Evolutionary conservation across 2,329 filamentous ascomycete species (phyloP).

Genomic region (Alternaria rosae): DNA sequence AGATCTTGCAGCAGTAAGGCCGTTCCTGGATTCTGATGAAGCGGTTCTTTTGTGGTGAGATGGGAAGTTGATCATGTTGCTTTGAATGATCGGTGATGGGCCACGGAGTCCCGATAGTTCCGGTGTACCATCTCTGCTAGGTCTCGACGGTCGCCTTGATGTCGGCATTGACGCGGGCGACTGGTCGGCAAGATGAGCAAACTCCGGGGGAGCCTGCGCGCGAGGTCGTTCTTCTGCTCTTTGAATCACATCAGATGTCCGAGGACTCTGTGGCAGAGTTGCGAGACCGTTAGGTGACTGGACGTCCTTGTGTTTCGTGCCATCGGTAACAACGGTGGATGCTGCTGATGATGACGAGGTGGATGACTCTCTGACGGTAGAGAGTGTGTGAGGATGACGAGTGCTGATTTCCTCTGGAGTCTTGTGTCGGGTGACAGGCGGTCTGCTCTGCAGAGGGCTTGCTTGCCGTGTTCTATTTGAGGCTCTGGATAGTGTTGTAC

Average conservation of each 20-base stretch:
- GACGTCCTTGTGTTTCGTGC: conserved; percentile 54
- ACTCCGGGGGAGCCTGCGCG: conserved; percentile 46
- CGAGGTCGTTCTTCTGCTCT: conserved; percentile 19
- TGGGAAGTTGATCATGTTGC: conserved; percentile 60
- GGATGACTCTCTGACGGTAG: conserved; percentile 72
- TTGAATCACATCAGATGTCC: conserved; percentile 11
- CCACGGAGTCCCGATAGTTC: conserved; percentile 54
- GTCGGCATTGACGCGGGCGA: conserved; percentile 56
- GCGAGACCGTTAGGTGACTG: conserved; percentile 37
- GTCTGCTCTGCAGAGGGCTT: conserved; percentile 64
- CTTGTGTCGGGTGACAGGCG: conserved; percentile 67
- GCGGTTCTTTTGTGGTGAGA: conserved; percentile 60
- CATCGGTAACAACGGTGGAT: conserved; percentile 68
- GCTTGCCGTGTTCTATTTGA: conserved; percentile 61
- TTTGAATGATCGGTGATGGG: conserved; percentile 63
- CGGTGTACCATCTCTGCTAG: conserved; percentile 56
- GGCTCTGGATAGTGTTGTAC: conserved; percentile 58
- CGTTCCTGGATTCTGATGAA: conserved; percentile 54
- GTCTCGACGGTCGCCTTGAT: conserved; percentile 55
- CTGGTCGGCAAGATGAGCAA: conserved; percentile 68
- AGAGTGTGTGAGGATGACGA: conserved; percentile 65
- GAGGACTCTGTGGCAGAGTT: conserved; percentile 63
- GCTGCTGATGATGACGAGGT: conserved; percentile 76
- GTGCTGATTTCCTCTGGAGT: conserved; percentile 59
- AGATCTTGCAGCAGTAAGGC: conserved; percentile 25